Conservation (phyloP, 2,329 filamentous ascomycete genomes). For the Harringtonia aguacate region DNA sequence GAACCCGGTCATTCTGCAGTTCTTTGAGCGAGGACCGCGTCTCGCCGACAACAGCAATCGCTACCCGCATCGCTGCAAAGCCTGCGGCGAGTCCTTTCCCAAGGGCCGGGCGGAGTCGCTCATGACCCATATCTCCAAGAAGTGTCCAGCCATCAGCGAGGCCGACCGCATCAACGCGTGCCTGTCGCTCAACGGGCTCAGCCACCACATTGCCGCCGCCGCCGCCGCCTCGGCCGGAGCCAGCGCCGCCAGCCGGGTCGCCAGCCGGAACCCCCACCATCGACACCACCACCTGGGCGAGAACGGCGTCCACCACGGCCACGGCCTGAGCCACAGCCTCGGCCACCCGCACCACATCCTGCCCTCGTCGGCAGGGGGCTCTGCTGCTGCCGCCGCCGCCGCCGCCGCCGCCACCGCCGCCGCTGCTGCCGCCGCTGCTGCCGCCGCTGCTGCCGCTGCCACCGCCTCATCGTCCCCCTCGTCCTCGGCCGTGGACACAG, state of each 20-base stretch:
- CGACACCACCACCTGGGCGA: constrained; percentile 2
- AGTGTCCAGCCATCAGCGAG: constrained; percentile 69
- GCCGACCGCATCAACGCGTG: constrained; percentile 66
- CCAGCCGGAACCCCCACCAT: background rate
- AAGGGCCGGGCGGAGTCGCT: constrained; percentile 82
- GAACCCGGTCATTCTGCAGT: constrained; percentile 75
- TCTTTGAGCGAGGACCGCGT: constrained; percentile 80
- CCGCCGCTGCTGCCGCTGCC: background rate
- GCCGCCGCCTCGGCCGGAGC: constrained; percentile 11
- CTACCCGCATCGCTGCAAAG: constrained; percentile 83
- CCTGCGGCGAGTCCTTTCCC: constrained; percentile 79
- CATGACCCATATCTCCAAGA: constrained; percentile 72
- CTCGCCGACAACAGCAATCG: constrained; percentile 83
- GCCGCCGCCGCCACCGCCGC: constrained; percentile 2
- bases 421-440: constrained; percentile 11
- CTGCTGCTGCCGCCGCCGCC: constrained; percentile 1
- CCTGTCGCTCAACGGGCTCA: constrained; percentile 60
- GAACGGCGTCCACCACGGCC: constrained; percentile 1
- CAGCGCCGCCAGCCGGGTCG: background rate
- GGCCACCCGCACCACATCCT: constrained; percentile 10
- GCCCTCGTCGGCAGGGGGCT: background rate
- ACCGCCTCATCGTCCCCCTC: constrained; percentile 4
- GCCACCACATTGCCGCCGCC: constrained; percentile 18
- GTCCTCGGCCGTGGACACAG: constrained; percentile 21
- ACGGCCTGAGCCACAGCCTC: background rate